A percentile compares a stretch with the other conserved stretches of the same genome.
phyloP scores from a whole-genome alignment of 805 yeast genomes.

The Zygoascus biomembranicola region DNA sequence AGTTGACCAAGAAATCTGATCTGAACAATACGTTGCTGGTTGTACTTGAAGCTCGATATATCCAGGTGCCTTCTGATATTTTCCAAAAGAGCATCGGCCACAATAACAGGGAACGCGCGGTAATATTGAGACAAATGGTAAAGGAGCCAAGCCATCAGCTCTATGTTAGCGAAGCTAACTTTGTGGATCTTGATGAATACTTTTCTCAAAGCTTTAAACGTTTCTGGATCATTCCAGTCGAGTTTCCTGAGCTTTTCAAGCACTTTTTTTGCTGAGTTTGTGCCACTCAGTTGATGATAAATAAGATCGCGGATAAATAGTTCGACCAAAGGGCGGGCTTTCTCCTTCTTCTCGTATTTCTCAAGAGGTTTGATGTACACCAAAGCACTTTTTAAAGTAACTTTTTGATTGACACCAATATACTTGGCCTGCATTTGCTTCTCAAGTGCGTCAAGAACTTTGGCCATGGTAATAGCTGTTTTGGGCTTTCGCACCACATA shows the following conservation, averaged over 20 bases:
- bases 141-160: slow-evolving; percentile 42
- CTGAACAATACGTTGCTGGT: slow-evolving; percentile 55
- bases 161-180: slow-evolving; percentile 49
- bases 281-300: slow-evolving; percentile 39
- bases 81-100: slow-evolving; percentile 60
- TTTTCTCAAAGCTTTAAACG: slow-evolving; percentile 29
- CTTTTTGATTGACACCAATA: slow-evolving; percentile 46
- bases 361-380: slow-evolving; percentile 27
- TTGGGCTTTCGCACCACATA: slow-evolving; percentile 51
- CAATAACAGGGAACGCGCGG: slow-evolving; percentile 35
- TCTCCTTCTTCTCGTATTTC: slow-evolving; percentile 18
- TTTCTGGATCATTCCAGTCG: slow-evolving; percentile 38
- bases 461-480: slow-evolving; percentile 49
- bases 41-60: slow-evolving; percentile 46
- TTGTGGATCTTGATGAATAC: slow-evolving; percentile 54
- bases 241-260: slow-evolving; percentile 35
- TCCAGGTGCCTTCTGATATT: slow-evolving; percentile 60
- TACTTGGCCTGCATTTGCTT: slow-evolving; percentile 41
- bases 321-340: slow-evolving; percentile 21
- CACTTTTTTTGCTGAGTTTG: slow-evolving; percentile 29
- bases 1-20: slow-evolving; percentile 53
- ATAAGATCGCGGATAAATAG: slow-evolving; percentile 43
- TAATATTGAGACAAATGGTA: slow-evolving; percentile 29
- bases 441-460: slow-evolving; percentile 51
- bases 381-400: slow-evolving; percentile 45